Evolutionary conservation across 1,139 yeast genomes (phyloP), one percentile per base, ranked within the genome.

Genomic region (Kodamaea derodonti): DNA sequence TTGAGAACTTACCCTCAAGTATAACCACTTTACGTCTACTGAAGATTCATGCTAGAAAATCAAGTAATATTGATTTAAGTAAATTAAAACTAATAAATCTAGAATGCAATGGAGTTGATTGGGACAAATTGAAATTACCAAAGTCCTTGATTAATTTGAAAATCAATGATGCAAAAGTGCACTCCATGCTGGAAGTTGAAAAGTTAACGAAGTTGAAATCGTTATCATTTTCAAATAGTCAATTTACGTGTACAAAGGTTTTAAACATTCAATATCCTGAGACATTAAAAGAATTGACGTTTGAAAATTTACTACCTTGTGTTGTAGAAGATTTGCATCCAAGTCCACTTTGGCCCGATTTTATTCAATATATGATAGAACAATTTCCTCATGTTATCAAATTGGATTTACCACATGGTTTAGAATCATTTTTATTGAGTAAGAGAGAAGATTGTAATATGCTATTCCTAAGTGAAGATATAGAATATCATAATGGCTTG

Each of bases 371-470:
- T 14, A 25, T 12, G 28, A 25, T 25, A 12, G 9, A n/a, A 9
- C 28, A 25, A 14, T 15, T 25, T 12, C 28, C 28, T 13, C 28
- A 25, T 14, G 17, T 25, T 6, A 14, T 25, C 17, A 25, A 12
- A 25, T 17, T 25, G 9, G 36, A 31, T 32, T 38, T 38, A 40
- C 45, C 42, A 22, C 32, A 20, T 11, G 24, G 16, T 4, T 15
- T 31, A 12, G 34, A 23, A 13, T 23, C 14, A 6, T 20, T 34
- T 14, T 24, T n/a, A 11, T 24, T 24, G 18, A 24, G 14, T 18
- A 17, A 20, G 20, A 23, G 35, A 16, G 24, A 29, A 33, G 24
- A 18, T 29, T 32, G 29, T n/a, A 13, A 20, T 9, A 38, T 34
- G 34, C 29, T 22, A 20, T 31, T 31, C 27, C 6, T 30, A 14